Evolutionary conservation across 2,329 filamentous ascomycete genomes (phyloP).

Genomic region (Diplodia mutila): DNA sequence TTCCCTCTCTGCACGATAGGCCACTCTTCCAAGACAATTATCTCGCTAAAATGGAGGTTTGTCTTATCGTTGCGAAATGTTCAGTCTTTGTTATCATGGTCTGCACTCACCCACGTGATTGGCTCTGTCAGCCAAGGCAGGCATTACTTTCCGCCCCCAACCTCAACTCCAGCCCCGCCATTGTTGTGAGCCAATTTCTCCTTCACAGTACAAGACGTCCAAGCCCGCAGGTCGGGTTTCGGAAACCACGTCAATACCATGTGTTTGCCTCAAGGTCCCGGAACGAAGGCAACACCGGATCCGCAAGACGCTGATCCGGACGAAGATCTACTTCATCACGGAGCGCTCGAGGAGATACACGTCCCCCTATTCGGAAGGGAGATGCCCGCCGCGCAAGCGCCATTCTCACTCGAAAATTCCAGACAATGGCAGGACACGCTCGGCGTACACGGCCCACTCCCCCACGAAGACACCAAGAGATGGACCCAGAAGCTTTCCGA

Average conservation of each 20-base stretch:
- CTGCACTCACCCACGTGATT: neutral
- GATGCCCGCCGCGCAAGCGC: neutral
- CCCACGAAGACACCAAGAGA: neutral
- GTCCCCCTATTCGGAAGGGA: neutral
- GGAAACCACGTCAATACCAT: neutral
- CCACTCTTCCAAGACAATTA: no score
- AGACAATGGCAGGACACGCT: neutral
- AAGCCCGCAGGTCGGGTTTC: neutral
- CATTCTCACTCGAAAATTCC: neutral
- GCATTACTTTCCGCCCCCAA: neutral
- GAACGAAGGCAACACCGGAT: neutral
- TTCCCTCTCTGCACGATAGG: no score
- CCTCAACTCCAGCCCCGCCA: neutral
- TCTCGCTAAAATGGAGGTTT: no score
- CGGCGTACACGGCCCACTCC: neutral
- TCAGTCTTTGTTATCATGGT: no score
- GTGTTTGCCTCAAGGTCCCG: neutral
- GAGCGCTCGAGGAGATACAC: neutral
- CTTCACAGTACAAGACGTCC: neutral
- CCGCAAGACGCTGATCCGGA: neutral
- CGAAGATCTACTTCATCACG: neutral
- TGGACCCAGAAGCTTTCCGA: neutral
- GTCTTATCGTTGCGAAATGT: no score
- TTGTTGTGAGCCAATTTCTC: neutral
- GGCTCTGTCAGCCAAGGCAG: no score